Percentiles rank a stretch among this genome's conserved stretches.
These are phyloP conservation scores for Ophiostoma angusticollis DNA, from an alignment of 2,329 filamentous ascomycete species.

Conservation along the genomic window DNA sequence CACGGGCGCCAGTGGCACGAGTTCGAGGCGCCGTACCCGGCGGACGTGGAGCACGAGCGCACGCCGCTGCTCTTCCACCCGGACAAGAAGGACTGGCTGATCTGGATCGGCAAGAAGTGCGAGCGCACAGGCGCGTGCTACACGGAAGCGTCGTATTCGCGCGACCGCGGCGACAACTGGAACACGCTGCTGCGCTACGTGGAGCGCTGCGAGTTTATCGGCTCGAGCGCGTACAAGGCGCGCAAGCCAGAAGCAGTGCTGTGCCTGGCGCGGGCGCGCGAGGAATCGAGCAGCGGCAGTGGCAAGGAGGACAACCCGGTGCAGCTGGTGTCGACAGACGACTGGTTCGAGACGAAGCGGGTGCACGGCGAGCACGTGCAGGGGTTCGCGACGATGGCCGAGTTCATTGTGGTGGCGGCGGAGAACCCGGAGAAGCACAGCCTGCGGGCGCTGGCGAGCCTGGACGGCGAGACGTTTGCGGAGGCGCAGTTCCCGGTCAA, in stretches of 20 bases:
- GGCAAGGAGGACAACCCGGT: conserved; percentile 50
- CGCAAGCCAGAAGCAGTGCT: conserved; percentile 43
- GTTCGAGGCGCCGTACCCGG: conserved; percentile 56
- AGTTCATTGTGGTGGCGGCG: conserved; percentile 85
- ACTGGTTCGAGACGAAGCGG: conserved; percentile 57
- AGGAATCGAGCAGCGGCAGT: conserved; percentile 28
- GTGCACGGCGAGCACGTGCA: conserved; percentile 58
- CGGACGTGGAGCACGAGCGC: conserved; percentile 21
- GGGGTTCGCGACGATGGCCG: conserved; percentile 87
- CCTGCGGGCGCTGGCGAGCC: conserved; percentile 65
- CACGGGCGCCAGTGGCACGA: conserved; percentile 59
- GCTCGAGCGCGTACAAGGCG: conserved; percentile 42
- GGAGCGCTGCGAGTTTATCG: conserved; percentile 76
- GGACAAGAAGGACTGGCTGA: conserved; percentile 73
- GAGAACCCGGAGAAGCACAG: conserved; percentile 54
- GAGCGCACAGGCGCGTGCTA: conserved; percentile 48
- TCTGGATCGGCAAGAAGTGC: conserved; percentile 75
- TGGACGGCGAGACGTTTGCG: conserved; percentile 75
- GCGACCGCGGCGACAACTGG: conserved; percentile 73
- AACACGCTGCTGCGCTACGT: conserved; percentile 60
- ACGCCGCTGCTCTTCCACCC: conserved; percentile 67
- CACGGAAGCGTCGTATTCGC: conserved; percentile 61
- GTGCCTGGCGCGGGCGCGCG: conserved; percentile 48
- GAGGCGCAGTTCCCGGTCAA: conserved; percentile 76
- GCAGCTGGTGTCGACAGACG: conserved; percentile 62